These are phyloP conservation scores for Stemphylium vesicarium DNA, from an alignment of 2,329 filamentous ascomycete species.

Conservation along the genomic window DNA sequence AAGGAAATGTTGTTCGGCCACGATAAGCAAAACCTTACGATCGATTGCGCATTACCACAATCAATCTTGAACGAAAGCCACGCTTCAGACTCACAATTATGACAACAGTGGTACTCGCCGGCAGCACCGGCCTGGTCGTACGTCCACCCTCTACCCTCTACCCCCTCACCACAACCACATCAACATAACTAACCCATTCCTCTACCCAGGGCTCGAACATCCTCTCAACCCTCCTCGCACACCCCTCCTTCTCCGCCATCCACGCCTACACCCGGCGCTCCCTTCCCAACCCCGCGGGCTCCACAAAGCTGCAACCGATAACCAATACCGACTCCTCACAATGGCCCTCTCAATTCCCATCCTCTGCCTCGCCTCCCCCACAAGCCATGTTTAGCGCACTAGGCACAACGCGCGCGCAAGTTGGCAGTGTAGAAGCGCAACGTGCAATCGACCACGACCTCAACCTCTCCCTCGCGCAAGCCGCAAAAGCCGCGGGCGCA, in stretches of 20 bases:
- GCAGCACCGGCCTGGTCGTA: constrained; percentile 69
- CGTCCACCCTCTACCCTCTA: constrained; percentile 19
- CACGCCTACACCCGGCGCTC: constrained; percentile 71
- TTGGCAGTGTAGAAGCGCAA: constrained; percentile 79
- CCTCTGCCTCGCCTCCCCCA: constrained; percentile 64
- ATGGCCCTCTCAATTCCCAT: constrained; percentile 69
- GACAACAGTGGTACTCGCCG: constrained; percentile 63
- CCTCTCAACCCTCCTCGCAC: constrained; percentile 66
- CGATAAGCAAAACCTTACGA: background rate
- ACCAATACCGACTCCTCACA: constrained; percentile 68
- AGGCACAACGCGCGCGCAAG: constrained; percentile 77
- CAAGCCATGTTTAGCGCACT: constrained; percentile 76
- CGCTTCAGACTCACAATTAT: constrained; percentile 35
- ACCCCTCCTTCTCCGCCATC: constrained; percentile 60
- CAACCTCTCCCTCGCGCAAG: constrained; percentile 77
- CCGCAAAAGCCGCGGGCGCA: constrained; percentile 74
- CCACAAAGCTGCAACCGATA: constrained; percentile 69
- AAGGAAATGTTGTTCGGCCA: no score
- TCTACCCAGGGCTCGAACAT: constrained; percentile 71
- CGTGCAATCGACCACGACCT: constrained; percentile 88
- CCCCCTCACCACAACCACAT: no score
- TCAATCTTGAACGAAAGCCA: background rate
- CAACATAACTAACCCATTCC: background rate
- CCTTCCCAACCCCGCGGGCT: constrained; percentile 57
- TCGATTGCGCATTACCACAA: background rate